Conservation (phyloP, 108 stramenopile species). For the Fistulifera pelliculosa region DNA sequence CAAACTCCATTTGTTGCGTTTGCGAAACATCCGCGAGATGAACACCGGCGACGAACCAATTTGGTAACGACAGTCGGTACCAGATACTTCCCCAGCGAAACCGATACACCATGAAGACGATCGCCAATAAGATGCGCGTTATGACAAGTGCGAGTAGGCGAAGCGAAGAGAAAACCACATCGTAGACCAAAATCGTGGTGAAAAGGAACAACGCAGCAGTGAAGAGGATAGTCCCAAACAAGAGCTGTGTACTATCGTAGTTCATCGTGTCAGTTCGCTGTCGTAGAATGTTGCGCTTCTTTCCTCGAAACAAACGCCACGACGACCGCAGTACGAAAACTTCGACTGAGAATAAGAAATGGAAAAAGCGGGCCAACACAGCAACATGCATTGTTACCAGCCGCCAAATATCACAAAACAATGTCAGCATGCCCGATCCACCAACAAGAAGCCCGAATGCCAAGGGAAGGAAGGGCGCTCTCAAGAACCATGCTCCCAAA, state of each 20-base stretch:
- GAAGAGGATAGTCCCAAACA: conserved; percentile 82
- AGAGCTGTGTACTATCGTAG: conserved; percentile 77
- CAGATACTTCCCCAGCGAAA: conserved; percentile 17
- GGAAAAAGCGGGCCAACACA: conserved; percentile 32
- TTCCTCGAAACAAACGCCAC: conserved; percentile 87
- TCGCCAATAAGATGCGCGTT: too few species aligned
- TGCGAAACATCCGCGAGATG: conserved; percentile 6
- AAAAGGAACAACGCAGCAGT: conserved; percentile 75
- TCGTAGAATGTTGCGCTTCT: conserved; percentile 78
- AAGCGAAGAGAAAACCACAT: conserved; percentile 37
- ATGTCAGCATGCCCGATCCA: conserved; percentile 30
- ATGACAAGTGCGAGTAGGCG: conserved; percentile 16
- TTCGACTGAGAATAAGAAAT: conserved; percentile 31
- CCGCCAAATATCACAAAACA: conserved; percentile 44
- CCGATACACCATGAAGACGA: conserved; percentile 5
- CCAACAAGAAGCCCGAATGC: conserved; percentile 3
- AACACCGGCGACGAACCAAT: conserved; percentile 22
- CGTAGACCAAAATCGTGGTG: conserved; percentile 74
- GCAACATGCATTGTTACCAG: conserved; percentile 43
- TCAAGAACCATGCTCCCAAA: background rate
- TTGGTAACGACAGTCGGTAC: conserved; percentile 9
- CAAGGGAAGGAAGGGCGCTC: background rate
- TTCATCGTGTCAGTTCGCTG: conserved; percentile 75
- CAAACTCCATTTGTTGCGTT: too few species aligned
- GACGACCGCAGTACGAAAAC: conserved; percentile 55